These are phyloP conservation scores for Calonectria naviculata DNA, from an alignment of 2,329 filamentous ascomycete species.

Conservation along the genomic window DNA sequence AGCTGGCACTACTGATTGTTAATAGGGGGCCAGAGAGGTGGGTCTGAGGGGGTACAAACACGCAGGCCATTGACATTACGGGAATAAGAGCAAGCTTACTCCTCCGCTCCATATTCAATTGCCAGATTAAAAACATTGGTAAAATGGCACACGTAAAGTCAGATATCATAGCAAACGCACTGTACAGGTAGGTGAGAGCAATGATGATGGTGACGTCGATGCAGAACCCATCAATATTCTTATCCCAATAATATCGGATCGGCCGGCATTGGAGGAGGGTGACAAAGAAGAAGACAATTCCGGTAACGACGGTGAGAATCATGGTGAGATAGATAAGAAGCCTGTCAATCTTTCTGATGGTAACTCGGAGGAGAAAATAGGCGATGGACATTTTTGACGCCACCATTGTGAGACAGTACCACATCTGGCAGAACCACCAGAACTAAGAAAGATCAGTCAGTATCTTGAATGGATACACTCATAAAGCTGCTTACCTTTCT, in stretches of 20 bases:
- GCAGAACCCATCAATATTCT: constrained; percentile 47
- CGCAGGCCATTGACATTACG: constrained; percentile 42
- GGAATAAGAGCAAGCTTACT: constrained; percentile 63
- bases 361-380: constrained; percentile 55
- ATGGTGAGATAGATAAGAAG: constrained; percentile 50
- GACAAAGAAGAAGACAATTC: constrained; percentile 53
- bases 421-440: constrained; percentile 53
- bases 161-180: constrained; percentile 58
- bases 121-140: constrained; percentile 64
- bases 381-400: constrained; percentile 55
- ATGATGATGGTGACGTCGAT: constrained; percentile 58
- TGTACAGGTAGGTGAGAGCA: constrained; percentile 63
- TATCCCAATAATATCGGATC: constrained; percentile 55
- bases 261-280: constrained; percentile 54
- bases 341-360: constrained; percentile 45
- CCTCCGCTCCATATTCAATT: constrained; percentile 63
- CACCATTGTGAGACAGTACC: constrained; percentile 50
- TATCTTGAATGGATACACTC: not conserved
- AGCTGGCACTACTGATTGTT: too few species aligned
- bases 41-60: too few species aligned
- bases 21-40: too few species aligned
- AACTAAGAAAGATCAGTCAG: constrained; percentile 29
- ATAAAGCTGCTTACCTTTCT: constrained; percentile 44
- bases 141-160: constrained; percentile 64
- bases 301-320: constrained; percentile 48